Conservation (phyloP, 352 stramenopile species). For the Halophytophthora batemanensis region DNA sequence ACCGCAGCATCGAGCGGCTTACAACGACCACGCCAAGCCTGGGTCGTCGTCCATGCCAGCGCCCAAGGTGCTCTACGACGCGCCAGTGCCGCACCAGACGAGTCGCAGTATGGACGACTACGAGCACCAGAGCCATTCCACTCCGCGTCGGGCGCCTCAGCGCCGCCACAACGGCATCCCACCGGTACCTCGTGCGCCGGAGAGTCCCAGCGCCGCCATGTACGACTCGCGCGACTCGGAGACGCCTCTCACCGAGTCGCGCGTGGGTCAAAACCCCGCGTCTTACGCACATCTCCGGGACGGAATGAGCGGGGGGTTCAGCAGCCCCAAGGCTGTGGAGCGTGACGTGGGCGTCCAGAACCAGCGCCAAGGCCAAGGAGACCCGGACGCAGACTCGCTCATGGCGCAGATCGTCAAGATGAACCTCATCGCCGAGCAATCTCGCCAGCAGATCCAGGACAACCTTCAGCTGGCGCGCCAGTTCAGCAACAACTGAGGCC, state of each 20-base stretch:
- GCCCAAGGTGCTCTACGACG: slow-evolving; percentile 27
- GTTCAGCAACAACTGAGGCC: slow-evolving; percentile 17
- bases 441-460: slow-evolving; percentile 53
- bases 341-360: not conserved
- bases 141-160: not conserved
- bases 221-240: slow-evolving; percentile 28
- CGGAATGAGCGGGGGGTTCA: slow-evolving; percentile 15
- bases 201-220: slow-evolving; percentile 1
- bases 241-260: slow-evolving; percentile 16
- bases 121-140: not conserved
- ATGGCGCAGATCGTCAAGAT: slow-evolving; percentile 75
- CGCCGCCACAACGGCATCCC: slow-evolving; percentile 15
- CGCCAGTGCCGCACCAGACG: slow-evolving; percentile 5
- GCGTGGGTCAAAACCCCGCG: slow-evolving; percentile 6
- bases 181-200: slow-evolving; percentile 1
- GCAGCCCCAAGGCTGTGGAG: slow-evolving; percentile 8
- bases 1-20: slow-evolving; percentile 13
- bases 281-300: not conserved
- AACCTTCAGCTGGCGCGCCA: slow-evolving; percentile 56
- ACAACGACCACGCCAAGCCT: slow-evolving; percentile 15
- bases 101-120: slow-evolving; percentile 23
- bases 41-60: slow-evolving; percentile 22
- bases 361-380: too few species aligned
- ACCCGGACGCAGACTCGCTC: slow-evolving; percentile 44
- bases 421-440: slow-evolving; percentile 73